Conservation (phyloP, 1,139 yeast species). For the Debaryomycetaceae sp. region DNA sequence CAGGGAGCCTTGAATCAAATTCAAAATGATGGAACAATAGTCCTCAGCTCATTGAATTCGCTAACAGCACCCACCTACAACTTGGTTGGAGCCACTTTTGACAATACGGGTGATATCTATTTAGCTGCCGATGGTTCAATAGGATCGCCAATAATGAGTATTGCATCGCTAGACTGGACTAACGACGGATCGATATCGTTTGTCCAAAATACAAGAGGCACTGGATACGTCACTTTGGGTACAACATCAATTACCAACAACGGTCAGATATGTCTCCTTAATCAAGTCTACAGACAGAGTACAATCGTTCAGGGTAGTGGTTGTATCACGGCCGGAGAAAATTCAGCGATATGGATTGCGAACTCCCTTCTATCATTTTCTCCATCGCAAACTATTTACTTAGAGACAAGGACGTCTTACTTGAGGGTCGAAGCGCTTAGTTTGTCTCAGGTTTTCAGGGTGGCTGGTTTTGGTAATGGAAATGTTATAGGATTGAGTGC, state of each 20-base stretch:
- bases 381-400: conserved; percentile 20
- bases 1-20: conserved; percentile 11
- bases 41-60: conserved; percentile 17
- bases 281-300: conserved; percentile 21
- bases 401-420: conserved; percentile 16
- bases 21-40: conserved; percentile 20
- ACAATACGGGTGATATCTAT: conserved; percentile 27
- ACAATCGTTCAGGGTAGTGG: conserved; percentile 25
- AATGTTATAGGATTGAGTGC: conserved; percentile 22
- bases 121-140: conserved; percentile 21
- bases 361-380: conserved; percentile 14
- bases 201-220: conserved; percentile 16
- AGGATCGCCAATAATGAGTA: conserved; percentile 17
- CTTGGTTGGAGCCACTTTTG: conserved; percentile 18
- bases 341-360: conserved; percentile 19
- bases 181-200: conserved; percentile 28
- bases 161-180: conserved; percentile 19
- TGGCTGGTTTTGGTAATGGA: conserved; percentile 31
- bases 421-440: conserved; percentile 17
- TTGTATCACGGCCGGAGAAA: conserved; percentile 22
- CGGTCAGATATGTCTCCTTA: conserved; percentile 29
- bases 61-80: conserved; percentile 10
- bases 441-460: conserved; percentile 19
- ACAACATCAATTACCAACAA: conserved; percentile 19
- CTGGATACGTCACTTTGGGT: conserved; percentile 20